Percentiles rank a stretch among this genome's conserved stretches.
These are phyloP conservation scores for Letharia columbiana DNA, from an alignment of 495 filamentous ascomycete genomes.

Conservation along the genomic window DNA sequence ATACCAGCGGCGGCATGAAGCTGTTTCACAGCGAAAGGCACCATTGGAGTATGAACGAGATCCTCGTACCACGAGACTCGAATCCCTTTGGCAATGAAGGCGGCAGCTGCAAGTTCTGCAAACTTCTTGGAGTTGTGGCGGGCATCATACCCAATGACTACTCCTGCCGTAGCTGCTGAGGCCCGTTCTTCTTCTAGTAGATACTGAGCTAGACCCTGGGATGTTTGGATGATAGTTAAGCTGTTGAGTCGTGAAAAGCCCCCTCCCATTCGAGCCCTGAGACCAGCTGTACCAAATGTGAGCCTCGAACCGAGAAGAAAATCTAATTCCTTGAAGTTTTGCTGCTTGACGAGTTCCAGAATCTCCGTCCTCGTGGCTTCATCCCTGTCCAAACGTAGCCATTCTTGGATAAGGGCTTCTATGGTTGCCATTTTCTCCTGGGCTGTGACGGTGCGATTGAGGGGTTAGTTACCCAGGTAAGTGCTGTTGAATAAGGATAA, in stretches of 20 bases:
- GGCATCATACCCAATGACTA: conserved; percentile 62
- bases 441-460: not conserved
- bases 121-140: conserved; percentile 59
- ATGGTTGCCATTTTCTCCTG: not conserved
- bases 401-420: conserved; percentile 34
- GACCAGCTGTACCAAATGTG: conserved; percentile 62
- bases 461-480: too few relatives aligned
- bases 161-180: conserved; percentile 35
- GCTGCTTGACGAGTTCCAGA: conserved; percentile 40
- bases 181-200: conserved; percentile 37
- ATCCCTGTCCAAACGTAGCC: conserved; percentile 60
- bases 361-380: conserved; percentile 51
- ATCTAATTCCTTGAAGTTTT: conserved; percentile 46
- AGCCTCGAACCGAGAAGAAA: conserved; percentile 50
- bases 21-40: conserved; percentile 56
- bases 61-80: conserved; percentile 53
- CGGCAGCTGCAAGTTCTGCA: conserved; percentile 54
- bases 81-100: conserved; percentile 53
- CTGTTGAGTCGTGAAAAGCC: conserved; percentile 64
- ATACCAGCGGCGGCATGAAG: conserved; percentile 54
- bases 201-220: conserved; percentile 60
- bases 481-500: not conserved
- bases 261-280: conserved; percentile 61
- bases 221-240: conserved; percentile 63
- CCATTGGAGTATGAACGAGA: conserved; percentile 54